Evolutionary conservation across 306 rosid genomes (phyloP).

Genomic region (Echinosophora koreensis): DNA sequence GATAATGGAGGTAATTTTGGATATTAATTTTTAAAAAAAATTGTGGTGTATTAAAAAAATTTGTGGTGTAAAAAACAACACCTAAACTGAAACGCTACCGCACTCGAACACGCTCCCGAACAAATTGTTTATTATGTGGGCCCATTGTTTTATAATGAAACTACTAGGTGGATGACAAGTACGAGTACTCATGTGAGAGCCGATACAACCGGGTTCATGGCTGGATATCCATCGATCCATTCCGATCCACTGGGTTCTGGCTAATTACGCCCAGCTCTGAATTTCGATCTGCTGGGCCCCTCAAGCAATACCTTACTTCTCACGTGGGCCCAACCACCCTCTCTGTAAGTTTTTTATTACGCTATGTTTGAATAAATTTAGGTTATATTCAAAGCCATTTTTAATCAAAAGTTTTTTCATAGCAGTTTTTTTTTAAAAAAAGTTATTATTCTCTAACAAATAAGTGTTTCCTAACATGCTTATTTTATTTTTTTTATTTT

Average conservation of each 20-base stretch:
- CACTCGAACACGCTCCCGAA: neutral
- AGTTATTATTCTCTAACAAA: too few relatives aligned
- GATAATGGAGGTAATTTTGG: too few relatives aligned
- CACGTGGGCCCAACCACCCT: constrained; percentile 84
- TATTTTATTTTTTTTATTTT: neutral
- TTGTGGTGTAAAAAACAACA: too few relatives aligned
- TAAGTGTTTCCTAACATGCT: too few relatives aligned
- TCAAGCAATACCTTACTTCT: constrained; percentile 76
- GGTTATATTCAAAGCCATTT: too few relatives aligned
- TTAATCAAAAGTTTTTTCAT: too few relatives aligned
- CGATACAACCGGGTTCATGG: constrained; percentile 75
- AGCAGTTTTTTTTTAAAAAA: too few relatives aligned
- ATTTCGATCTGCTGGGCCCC: constrained; percentile 84
- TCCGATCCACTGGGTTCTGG: constrained; percentile 69
- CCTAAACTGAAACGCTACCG: neutral
- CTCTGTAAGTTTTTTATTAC: constrained; percentile 52
- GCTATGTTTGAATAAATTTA: too few relatives aligned
- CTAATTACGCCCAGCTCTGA: constrained; percentile 71
- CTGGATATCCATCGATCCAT: constrained; percentile 66
- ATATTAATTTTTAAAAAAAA: too few relatives aligned
- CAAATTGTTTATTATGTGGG: neutral
- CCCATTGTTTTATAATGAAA: neutral
- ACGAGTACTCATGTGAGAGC: constrained; percentile 71
- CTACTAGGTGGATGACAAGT: constrained; percentile 82
- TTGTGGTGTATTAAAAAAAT: too few relatives aligned